A percentile compares a stretch with the other conserved stretches of the same genome.
phyloP scores from a whole-genome alignment of 2,329 filamentous ascomycete genomes.

The Aspergillus cejpii region DNA sequence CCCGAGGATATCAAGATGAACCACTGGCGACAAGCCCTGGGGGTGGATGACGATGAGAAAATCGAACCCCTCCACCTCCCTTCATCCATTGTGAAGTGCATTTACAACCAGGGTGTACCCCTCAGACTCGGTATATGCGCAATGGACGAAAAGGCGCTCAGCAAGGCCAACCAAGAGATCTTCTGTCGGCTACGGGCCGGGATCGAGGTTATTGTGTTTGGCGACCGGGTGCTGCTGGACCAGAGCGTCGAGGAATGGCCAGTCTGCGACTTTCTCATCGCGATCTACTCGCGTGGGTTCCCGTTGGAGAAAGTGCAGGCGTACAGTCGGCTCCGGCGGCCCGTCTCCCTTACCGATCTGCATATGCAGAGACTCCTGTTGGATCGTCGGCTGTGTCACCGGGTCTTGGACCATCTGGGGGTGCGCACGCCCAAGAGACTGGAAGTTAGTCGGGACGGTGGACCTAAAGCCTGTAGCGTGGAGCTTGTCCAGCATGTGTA shows the following conservation, averaged over 20 bases:
- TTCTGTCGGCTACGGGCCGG: conserved; percentile 78
- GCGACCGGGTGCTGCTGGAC: conserved; percentile 90
- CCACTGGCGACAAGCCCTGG: too few species aligned
- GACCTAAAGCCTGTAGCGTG: conserved; percentile 65
- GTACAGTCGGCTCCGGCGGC: conserved; percentile 79
- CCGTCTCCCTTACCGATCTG: conserved; percentile 89
- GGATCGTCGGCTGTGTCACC: conserved; percentile 80
- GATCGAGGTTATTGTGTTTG: conserved; percentile 89
- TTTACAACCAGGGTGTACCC: background rate
- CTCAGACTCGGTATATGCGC: conserved; percentile 76
- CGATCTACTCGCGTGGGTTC: conserved; percentile 92
- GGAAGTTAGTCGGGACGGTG: conserved; percentile 83
- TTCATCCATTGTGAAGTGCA: too few species aligned
- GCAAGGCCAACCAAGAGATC: conserved; percentile 87
- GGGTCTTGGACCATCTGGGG: conserved; percentile 72
- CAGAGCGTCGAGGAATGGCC: conserved; percentile 90
- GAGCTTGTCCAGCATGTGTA: too few species aligned
- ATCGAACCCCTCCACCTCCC: too few species aligned
- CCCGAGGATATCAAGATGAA: too few species aligned
- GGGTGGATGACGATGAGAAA: too few species aligned
- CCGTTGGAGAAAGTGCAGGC: conserved; percentile 87
- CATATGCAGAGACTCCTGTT: conserved; percentile 90
- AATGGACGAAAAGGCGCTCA: conserved; percentile 81
- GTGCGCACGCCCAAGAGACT: conserved; percentile 77
- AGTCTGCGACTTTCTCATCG: conserved; percentile 84